phyloP scores from a whole-genome alignment of 345 rosid species.

The Pelargonium nanum region DNA sequence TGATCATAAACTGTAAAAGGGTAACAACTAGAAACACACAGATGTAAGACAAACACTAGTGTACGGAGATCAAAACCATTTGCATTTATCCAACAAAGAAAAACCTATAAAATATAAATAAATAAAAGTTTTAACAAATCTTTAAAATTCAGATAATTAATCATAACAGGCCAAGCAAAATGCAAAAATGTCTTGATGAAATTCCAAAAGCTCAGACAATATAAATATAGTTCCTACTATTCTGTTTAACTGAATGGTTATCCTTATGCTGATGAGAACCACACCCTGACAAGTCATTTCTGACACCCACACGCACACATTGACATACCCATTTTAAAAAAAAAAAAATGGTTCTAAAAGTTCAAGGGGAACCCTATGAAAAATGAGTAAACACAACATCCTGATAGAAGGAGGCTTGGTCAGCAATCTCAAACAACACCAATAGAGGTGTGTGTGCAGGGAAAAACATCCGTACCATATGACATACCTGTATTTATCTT shows the following conservation, averaged over 20 bases:
- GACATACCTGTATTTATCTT: background rate
- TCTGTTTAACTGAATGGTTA: background rate
- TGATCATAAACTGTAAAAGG: no score
- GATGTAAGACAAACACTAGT: background rate
- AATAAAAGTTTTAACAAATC: no score
- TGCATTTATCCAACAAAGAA: no score
- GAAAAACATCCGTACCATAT: background rate
- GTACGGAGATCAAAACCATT: background rate
- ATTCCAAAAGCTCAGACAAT: no score
- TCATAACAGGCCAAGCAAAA: no score
- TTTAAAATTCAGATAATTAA: background rate
- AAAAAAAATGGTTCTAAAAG: background rate
- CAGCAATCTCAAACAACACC: background rate
- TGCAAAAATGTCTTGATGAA: no score
- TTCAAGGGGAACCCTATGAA: background rate
- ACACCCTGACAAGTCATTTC: background rate
- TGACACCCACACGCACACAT: background rate
- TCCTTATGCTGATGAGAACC: background rate
- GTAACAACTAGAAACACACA: no score
- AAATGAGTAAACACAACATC: background rate
- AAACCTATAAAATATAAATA: no score
- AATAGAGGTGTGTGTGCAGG: background rate
- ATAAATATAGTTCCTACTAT: no score
- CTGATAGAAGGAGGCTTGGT: background rate
- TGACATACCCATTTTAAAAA: no score